These are phyloP conservation scores for Hirschioporus abietinus DNA, from an alignment of 768 basidiomycete species.

Conservation along the genomic window DNA sequence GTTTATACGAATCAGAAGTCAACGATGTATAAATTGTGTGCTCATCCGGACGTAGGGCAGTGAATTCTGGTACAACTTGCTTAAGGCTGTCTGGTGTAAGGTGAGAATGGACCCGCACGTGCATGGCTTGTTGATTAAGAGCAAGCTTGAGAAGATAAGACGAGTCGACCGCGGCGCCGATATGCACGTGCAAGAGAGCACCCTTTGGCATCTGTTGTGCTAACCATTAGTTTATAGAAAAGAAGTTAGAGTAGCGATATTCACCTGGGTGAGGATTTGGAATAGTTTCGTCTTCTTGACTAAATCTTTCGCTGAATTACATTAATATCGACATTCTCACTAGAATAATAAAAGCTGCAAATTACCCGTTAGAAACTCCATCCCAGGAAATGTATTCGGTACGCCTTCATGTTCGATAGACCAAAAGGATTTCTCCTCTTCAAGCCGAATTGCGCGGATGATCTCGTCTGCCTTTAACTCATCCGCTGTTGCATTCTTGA, in stretches of 20 bases:
- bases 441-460: slow-evolving; percentile 46
- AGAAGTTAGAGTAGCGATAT: slow-evolving; percentile 2
- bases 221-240: slow-evolving; percentile 2
- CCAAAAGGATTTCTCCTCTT: slow-evolving; percentile 60
- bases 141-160: slow-evolving; percentile 50
- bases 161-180: slow-evolving; percentile 67
- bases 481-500: slow-evolving; percentile 24
- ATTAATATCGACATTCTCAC: neutral
- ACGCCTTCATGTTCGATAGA: slow-evolving; percentile 43
- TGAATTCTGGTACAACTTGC: slow-evolving; percentile 47
- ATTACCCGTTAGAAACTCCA: slow-evolving; percentile 71
- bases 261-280: slow-evolving; percentile 53
- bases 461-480: slow-evolving; percentile 54
- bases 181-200: slow-evolving; percentile 64
- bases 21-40: slow-evolving; percentile 24
- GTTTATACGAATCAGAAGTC: slow-evolving; percentile 38
- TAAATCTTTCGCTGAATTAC: slow-evolving; percentile 40
- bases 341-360: neutral
- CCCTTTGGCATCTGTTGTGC: slow-evolving; percentile 73
- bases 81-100: slow-evolving; percentile 39
- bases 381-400: slow-evolving; percentile 67
- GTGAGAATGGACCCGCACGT: slow-evolving; percentile 42
- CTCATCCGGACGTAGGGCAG: slow-evolving; percentile 34
- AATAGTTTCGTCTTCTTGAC: slow-evolving; percentile 62
- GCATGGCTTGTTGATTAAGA: slow-evolving; percentile 50